A percentile compares a stretch with the other conserved stretches of the same genome.
phyloP scores from a whole-genome alignment of 345 rosid species.

The Pseudoturritis turrita region DNA sequence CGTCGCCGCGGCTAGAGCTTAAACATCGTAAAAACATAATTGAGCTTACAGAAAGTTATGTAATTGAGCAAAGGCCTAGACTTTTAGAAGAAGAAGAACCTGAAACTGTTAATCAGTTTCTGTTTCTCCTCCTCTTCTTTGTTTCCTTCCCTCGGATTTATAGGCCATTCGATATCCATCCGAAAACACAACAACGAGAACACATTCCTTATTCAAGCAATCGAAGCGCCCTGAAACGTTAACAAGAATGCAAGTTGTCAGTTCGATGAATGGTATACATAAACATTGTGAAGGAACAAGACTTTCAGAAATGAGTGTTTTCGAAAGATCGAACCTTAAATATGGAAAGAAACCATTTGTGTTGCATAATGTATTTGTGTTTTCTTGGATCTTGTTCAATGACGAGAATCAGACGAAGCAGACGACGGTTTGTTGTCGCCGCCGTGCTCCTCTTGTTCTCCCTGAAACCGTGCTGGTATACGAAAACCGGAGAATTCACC shows the following conservation, averaged over 20 bases:
- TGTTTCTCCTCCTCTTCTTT: neutral
- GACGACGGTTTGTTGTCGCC: conserved; percentile 8
- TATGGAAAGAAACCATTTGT: neutral
- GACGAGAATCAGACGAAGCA: conserved; percentile 28
- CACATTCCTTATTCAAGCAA: neutral
- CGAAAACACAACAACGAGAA: neutral
- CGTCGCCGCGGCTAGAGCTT: neutral
- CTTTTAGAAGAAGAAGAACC: neutral
- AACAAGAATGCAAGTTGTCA: neutral
- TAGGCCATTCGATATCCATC: neutral
- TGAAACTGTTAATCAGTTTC: neutral
- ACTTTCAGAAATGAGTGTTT: neutral
- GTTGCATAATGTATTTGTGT: neutral
- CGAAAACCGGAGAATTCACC: conserved; percentile 26
- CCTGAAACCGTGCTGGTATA: conserved; percentile 21
- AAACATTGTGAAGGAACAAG: neutral
- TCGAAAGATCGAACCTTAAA: neutral
- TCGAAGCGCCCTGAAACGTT: neutral
- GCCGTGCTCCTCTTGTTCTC: neutral
- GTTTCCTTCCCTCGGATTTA: no score
- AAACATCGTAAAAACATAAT: neutral
- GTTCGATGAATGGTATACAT: neutral
- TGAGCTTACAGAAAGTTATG: neutral
- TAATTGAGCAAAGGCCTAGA: neutral
- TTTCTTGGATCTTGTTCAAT: neutral